phyloP scores from a whole-genome alignment of 495 filamentous ascomycete species.

The Penicillium ochrochloron region DNA sequence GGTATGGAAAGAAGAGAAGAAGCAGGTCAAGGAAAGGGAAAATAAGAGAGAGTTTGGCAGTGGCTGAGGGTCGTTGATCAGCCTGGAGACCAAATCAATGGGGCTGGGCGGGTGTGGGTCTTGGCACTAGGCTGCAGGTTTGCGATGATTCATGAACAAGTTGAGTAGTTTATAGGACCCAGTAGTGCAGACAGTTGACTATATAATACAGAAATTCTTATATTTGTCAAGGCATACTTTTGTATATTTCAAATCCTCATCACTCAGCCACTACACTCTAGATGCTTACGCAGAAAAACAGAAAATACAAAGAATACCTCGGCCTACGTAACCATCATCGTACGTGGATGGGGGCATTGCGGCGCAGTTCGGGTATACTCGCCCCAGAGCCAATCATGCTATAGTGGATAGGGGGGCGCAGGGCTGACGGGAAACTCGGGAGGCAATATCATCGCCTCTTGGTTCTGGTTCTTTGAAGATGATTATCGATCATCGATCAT shows the following conservation, averaged over 20 bases:
- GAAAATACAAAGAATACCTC: background rate
- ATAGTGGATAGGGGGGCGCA: slow-evolving; percentile 17
- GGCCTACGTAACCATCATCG: slow-evolving; percentile 2
- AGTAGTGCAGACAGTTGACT: background rate
- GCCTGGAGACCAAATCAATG: slow-evolving; percentile 11
- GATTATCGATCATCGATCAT: background rate
- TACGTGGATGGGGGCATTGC: slow-evolving; percentile 2
- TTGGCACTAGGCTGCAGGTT: slow-evolving; percentile 31
- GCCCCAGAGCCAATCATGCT: slow-evolving; percentile 16
- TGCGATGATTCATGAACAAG: slow-evolving; percentile 25
- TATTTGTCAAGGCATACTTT: background rate
- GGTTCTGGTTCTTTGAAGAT: background rate
- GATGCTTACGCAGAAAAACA: background rate
- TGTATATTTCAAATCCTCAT: background rate
- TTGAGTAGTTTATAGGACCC: background rate
- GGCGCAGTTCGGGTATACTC: slow-evolving; percentile 18
- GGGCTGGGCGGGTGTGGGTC: slow-evolving; percentile 22
- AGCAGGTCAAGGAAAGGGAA: slow-evolving; percentile 10
- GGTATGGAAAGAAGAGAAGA: slow-evolving; percentile 2
- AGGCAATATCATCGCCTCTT: background rate
- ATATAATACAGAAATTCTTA: background rate
- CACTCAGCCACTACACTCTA: background rate
- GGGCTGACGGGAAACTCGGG: slow-evolving; percentile 10
- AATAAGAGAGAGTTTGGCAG: background rate
- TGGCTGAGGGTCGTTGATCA: slow-evolving; percentile 10